phyloP scores from a whole-genome alignment of 225 moss, liverwort and hornwort genomes.

The Antitrichia curtipendula region DNA sequence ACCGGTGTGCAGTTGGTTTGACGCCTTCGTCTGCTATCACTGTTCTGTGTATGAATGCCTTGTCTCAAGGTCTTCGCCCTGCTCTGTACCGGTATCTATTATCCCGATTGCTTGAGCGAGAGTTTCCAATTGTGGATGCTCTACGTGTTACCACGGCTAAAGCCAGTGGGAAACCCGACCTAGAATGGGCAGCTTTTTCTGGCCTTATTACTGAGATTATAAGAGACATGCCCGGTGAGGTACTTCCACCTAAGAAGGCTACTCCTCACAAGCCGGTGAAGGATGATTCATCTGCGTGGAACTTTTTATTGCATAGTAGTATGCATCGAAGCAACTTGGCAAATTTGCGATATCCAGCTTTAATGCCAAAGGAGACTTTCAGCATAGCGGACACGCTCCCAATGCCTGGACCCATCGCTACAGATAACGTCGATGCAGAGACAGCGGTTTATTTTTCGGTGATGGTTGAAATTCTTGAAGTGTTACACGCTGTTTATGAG shows the following conservation, averaged over 20 bases:
- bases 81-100: constrained; percentile 68
- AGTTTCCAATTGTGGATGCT: constrained; percentile 53
- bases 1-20: constrained; percentile 69
- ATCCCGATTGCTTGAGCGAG: constrained; percentile 75
- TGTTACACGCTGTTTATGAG: constrained; percentile 88
- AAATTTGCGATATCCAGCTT: constrained; percentile 53
- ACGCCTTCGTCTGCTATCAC: constrained; percentile 76
- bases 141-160: constrained; percentile 49
- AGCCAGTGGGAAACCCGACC: constrained; percentile 73
- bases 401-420: constrained; percentile 39
- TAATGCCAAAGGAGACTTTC: constrained; percentile 42
- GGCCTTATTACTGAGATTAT: constrained; percentile 81
- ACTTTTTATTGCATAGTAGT: constrained; percentile 65
- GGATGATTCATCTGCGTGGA: constrained; percentile 59
- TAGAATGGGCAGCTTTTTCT: constrained; percentile 80
- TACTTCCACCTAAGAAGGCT: constrained; percentile 22
- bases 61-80: constrained; percentile 92
- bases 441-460: constrained; percentile 73
- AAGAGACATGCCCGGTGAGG: constrained; percentile 80
- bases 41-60: constrained; percentile 65
- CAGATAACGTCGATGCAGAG: constrained; percentile 46
- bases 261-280: constrained; percentile 18
- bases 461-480: constrained; percentile 93
- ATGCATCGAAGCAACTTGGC: constrained; percentile 80
- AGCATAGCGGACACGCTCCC: constrained; percentile 36